A percentile compares a stretch with the other conserved stretches of the same genome.
phyloP scores from a whole-genome alignment of 192 early-diverging fungal genomes.

The Geosiphon pyriformis region DNA sequence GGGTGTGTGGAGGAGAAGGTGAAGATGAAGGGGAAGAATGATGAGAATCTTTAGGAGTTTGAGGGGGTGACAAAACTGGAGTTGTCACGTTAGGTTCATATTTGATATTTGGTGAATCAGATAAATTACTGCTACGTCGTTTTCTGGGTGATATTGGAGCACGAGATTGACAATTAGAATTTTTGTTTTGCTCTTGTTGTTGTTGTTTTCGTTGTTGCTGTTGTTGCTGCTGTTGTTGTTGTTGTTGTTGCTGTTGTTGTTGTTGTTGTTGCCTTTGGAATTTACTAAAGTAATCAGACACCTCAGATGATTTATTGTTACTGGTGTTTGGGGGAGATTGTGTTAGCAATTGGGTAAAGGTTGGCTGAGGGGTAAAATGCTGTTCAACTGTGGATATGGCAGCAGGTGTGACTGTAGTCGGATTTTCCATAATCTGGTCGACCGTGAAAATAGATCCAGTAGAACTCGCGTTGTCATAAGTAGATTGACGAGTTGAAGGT shows the following conservation, averaged over 20 bases:
- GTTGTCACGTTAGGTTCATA: constrained; percentile 1
- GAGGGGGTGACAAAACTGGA: constrained; percentile 18
- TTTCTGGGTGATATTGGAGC: neutral
- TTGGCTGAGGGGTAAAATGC: constrained; percentile 5
- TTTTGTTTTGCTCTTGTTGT: neutral
- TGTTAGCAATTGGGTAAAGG: neutral
- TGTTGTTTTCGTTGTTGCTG: too few relatives aligned
- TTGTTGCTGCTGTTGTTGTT: neutral
- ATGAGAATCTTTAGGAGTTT: neutral
- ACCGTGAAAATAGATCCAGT: neutral
- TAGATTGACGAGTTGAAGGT: neutral
- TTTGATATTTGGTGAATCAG: constrained; percentile 7
- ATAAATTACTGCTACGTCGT: neutral
- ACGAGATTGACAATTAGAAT: neutral
- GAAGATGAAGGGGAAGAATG: constrained; percentile 4
- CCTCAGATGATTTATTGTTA: neutral
- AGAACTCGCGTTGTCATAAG: constrained; percentile 1
- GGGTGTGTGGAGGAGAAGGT: constrained; percentile 9
- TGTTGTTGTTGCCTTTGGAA: neutral
- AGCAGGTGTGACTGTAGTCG: constrained; percentile 11
- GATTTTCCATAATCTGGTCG: constrained; percentile 16
- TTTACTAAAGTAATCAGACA: neutral
- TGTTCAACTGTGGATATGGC: neutral
- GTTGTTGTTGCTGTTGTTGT: neutral
- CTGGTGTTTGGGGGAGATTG: neutral